phyloP scores from a whole-genome alignment of 2,329 filamentous ascomycete species.

The Hypocreales sp. region DNA sequence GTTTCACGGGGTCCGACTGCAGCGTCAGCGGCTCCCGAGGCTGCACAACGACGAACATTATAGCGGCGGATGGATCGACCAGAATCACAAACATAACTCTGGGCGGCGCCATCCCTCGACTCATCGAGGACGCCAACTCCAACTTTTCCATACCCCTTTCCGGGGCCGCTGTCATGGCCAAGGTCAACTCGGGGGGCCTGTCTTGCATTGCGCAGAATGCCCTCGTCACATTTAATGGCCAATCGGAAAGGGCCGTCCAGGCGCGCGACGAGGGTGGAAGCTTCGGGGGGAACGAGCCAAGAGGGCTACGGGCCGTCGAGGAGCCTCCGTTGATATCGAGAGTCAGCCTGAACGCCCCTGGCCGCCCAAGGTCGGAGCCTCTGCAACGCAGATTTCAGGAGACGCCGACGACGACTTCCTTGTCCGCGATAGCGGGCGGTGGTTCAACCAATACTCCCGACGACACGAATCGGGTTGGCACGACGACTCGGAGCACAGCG shows the following conservation, averaged over 20 bases:
- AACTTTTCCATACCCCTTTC: slow-evolving; percentile 69
- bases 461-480: too few relatives aligned
- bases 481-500: too few relatives aligned
- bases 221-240: slow-evolving; percentile 67
- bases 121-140: slow-evolving; percentile 47
- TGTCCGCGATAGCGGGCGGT: too few relatives aligned
- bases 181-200: slow-evolving; percentile 60
- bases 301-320: too few relatives aligned
- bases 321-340: too few relatives aligned
- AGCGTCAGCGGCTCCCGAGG: slow-evolving; percentile 28
- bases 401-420: too few relatives aligned
- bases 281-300: background rate
- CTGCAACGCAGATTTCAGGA: too few relatives aligned
- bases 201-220: slow-evolving; percentile 79
- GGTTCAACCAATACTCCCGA: too few relatives aligned
- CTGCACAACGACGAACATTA: slow-evolving; percentile 34
- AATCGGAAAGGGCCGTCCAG: slow-evolving; percentile 17
- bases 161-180: slow-evolving; percentile 50
- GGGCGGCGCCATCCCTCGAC: slow-evolving; percentile 60
- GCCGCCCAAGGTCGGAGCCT: too few relatives aligned
- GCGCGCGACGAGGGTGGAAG: slow-evolving; percentile 2
- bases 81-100: slow-evolving; percentile 56
- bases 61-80: slow-evolving; percentile 21
- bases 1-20: slow-evolving; percentile 54
- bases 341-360: too few relatives aligned